Evolutionary conservation across 2,329 filamentous ascomycete genomes (phyloP), one percentile per base, ranked within the genome.

Genomic region (Venturia asperata): DNA sequence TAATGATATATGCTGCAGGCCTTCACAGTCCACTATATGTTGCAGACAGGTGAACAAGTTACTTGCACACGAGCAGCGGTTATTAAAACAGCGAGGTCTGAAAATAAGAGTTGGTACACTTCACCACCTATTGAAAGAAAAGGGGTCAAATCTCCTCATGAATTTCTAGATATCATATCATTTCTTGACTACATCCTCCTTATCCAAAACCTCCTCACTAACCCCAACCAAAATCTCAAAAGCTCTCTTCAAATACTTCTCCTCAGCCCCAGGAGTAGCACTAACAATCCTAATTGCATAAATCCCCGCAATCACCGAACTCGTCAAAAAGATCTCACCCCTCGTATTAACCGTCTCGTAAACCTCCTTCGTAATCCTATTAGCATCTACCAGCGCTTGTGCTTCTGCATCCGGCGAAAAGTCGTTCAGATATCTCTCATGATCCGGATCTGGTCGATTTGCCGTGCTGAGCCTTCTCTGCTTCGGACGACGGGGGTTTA

Each of bases 231-330:
- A 74, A 65, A 90, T 83, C 17, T 89, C 84, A 79, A 95, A 96
- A 0, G 92, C 86, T 67, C 81, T 81, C 67, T 85, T 80, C 4
- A 97, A 77, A 74, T 91, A 88, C 72, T 84, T 83, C 76, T 90
- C 87, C 74, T 93, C 87, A 0, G 87, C 85, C 49, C 84, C 79
- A 30, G 83, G 79, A 70, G 89, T 90, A 0, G 84, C 87, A 65
- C 90, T 91, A 27, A 93, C 88, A 45, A 97, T 85, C 0, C 93
- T 82, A 67, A 97, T 95, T 1, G 89, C 87, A 74, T 91, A 91
- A 24, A 86, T 80, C 0, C 86, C 89, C 10, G 84, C 85, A 15
- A 96, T 81, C 5, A 91, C 83, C 1, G 87, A 89, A 52, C 86
- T 88, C 0, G 92, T 97, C 30, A 97, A 78, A 76, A 91, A 97